phyloP scores from a whole-genome alignment of 2,329 filamentous ascomycete species.

The Fusarium sp. region DNA sequence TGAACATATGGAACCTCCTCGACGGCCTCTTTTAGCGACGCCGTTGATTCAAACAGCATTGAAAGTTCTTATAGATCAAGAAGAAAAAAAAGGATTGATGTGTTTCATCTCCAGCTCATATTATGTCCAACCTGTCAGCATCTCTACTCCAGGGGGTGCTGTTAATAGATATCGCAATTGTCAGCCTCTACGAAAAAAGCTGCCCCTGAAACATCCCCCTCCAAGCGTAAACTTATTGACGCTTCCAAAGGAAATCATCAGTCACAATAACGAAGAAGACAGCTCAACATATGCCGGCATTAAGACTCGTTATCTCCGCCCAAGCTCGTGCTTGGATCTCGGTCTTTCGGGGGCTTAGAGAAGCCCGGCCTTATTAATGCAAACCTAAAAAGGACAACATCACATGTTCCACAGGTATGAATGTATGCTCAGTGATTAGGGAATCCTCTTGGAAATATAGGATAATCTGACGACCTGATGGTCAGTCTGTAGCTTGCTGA shows the following conservation, averaged over 20 bases:
- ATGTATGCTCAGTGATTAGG: neutral
- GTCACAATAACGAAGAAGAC: neutral
- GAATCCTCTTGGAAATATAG: neutral
- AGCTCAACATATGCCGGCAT: neutral
- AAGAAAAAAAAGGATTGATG: neutral
- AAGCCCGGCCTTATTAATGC: neutral
- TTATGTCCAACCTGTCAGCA: neutral
- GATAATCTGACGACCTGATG: fast-evolving
- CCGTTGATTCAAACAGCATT: fast-evolving
- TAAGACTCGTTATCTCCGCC: neutral
- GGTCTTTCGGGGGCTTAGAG: neutral
- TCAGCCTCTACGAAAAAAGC: neutral
- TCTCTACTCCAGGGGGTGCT: no score
- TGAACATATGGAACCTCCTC: no score
- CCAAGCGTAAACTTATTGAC: neutral
- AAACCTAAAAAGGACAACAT: neutral
- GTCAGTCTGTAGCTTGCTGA: neutral
- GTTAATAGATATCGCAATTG: no score
- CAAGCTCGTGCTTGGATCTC: neutral
- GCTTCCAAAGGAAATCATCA: neutral
- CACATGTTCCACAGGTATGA: neutral
- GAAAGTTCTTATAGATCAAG: neutral
- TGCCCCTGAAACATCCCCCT: neutral
- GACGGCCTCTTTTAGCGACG: neutral
- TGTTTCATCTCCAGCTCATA: neutral